Evolutionary conservation across 2,329 filamentous ascomycete species (phyloP).

Genomic region (Colletotrichum orbiculare): DNA sequence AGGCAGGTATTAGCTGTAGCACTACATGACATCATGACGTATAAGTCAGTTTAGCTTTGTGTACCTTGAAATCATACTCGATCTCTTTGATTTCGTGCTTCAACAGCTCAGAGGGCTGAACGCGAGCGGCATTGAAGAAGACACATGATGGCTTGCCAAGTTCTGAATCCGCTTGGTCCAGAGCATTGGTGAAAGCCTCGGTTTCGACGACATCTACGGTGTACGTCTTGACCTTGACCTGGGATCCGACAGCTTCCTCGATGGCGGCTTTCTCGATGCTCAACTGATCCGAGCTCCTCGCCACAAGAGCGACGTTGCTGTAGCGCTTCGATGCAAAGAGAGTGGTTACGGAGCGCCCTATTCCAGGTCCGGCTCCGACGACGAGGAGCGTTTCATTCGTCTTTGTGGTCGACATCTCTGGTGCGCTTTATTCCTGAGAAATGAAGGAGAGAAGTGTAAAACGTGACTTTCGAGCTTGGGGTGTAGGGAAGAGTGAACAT

Average conservation of each 20-base stretch:
- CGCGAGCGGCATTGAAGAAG: conserved; percentile 64
- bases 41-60: background rate
- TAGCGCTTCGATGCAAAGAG: conserved; percentile 16
- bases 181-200: conserved; percentile 47
- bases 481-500: no score
- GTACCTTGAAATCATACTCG: conserved; percentile 61
- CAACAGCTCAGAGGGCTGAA: conserved; percentile 54
- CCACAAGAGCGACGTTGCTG: conserved; percentile 58
- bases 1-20: background rate
- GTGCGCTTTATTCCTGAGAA: no score
- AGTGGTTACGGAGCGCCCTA: conserved; percentile 9
- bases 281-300: conserved; percentile 55
- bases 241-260: conserved; percentile 42
- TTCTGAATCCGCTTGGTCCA: conserved; percentile 53
- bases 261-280: conserved; percentile 47
- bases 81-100: conserved; percentile 56
- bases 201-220: conserved; percentile 56
- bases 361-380: conserved; percentile 9
- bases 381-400: conserved; percentile 33
- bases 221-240: conserved; percentile 54
- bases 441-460: no score
- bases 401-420: no score
- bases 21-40: background rate
- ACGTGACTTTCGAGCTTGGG: no score
- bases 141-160: conserved; percentile 59